A percentile compares a stretch with the other conserved stretches of the same genome.
These are phyloP conservation scores for Vanrija pseudolonga DNA, from an alignment of 1,284 basidiomycete species.

Conservation along the genomic window DNA sequence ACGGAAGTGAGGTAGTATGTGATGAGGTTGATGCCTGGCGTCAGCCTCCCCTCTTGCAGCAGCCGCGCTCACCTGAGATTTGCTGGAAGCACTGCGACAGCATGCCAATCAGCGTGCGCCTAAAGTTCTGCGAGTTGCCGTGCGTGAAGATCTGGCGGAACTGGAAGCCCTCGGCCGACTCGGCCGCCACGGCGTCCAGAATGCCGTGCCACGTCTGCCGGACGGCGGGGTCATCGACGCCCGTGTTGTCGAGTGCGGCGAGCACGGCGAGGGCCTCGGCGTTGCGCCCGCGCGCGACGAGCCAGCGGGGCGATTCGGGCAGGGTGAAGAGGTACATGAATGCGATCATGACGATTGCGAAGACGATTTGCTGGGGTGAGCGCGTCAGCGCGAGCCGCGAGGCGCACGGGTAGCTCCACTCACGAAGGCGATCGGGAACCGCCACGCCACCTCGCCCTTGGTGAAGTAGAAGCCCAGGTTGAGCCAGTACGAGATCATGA, in stretches of 20 bases:
- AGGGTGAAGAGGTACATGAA: slow-evolving; percentile 28
- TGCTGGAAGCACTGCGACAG: slow-evolving; percentile 50
- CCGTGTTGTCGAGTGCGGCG: slow-evolving; percentile 35
- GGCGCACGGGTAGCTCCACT: too few relatives aligned
- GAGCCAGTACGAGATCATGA: slow-evolving; percentile 41
- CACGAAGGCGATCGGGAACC: slow-evolving; percentile 53
- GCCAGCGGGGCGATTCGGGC: slow-evolving; percentile 55
- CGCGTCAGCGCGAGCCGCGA: too few relatives aligned
- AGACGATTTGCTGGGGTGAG: slow-evolving; percentile 31
- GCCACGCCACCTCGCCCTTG: slow-evolving; percentile 32
- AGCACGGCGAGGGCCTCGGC: slow-evolving; percentile 50
- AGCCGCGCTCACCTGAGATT: slow-evolving; percentile 34
- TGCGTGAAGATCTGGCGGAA: slow-evolving; percentile 36
- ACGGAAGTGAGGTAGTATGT: slow-evolving; percentile 33
- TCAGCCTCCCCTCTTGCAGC: neutral
- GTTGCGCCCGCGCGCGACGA: slow-evolving; percentile 49
- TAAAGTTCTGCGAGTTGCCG: slow-evolving; percentile 50
- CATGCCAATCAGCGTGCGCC: slow-evolving; percentile 49
- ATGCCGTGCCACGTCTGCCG: slow-evolving; percentile 33
- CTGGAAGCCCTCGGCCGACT: slow-evolving; percentile 18
- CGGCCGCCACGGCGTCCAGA: slow-evolving; percentile 23
- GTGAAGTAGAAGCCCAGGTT: slow-evolving; percentile 48
- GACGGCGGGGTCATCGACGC: slow-evolving; percentile 28
- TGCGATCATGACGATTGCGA: slow-evolving; percentile 36
- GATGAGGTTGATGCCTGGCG: slow-evolving; percentile 28